Evolutionary conservation across 2,329 filamentous ascomycete species (phyloP).

Genomic region (Colletotrichum eleusines): DNA sequence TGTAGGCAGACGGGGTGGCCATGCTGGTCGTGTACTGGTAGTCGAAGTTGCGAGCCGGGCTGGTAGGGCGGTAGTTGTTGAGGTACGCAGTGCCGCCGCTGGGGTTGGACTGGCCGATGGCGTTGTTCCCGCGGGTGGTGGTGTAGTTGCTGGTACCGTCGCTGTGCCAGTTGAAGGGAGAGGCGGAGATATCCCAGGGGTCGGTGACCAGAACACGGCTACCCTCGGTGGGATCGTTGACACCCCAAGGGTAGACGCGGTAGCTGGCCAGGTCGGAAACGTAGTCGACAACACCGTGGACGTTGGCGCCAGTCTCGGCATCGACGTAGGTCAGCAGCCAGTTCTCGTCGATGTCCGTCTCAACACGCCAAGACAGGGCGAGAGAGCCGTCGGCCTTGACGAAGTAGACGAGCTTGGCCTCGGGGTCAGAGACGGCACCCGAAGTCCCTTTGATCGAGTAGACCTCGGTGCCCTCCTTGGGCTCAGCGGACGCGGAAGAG

Average conservation of each 20-base stretch:
- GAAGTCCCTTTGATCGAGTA: constrained; percentile 58
- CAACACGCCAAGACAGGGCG: constrained; percentile 63
- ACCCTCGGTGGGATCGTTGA: constrained; percentile 63
- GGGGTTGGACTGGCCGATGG: constrained; percentile 62
- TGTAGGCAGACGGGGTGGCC: constrained; percentile 53
- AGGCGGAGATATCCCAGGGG: constrained; percentile 54
- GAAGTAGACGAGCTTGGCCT: constrained; percentile 64
- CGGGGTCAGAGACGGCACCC: constrained; percentile 61
- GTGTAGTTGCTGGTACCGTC: constrained; percentile 61
- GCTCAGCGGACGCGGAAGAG: constrained; percentile 45
- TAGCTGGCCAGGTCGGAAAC: constrained; percentile 61
- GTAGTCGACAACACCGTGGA: constrained; percentile 66
- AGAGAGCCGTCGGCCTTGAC: constrained; percentile 58
- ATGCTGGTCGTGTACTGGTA: constrained; percentile 52
- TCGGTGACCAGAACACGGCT: constrained; percentile 54
- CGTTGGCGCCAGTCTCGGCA: constrained; percentile 55
- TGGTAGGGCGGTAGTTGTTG: constrained; percentile 55
- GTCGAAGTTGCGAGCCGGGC: constrained; percentile 55
- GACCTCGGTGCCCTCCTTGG: constrained; percentile 46
- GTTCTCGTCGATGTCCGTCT: constrained; percentile 64
- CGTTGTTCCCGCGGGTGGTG: constrained; percentile 66
- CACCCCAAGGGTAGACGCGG: constrained; percentile 64
- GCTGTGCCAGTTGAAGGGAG: constrained; percentile 63
- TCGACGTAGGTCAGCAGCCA: constrained; percentile 68
- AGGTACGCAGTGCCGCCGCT: constrained; percentile 50